Conservation (phyloP, 306 rosid genomes). For the Gynostemma pentaphyllum region DNA sequence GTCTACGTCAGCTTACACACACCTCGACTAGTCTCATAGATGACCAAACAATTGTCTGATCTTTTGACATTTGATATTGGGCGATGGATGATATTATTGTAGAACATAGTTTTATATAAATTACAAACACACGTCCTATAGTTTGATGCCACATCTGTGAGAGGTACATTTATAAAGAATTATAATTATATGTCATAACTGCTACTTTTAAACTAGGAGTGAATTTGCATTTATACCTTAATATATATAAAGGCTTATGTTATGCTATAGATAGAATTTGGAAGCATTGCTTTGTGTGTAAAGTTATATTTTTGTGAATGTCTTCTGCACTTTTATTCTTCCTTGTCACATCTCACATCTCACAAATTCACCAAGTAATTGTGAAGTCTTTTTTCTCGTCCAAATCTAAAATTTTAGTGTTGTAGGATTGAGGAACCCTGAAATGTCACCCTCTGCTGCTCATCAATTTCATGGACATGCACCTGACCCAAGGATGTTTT, state of each 20-base stretch:
- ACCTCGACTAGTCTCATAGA: too few relatives aligned
- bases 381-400: constrained; percentile 12
- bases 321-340: background rate
- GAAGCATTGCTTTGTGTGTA: background rate
- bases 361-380: background rate
- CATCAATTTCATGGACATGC: constrained; percentile 31
- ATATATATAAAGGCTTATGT: background rate
- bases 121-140: too few relatives aligned
- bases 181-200: background rate
- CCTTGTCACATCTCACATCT: background rate
- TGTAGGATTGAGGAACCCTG: constrained; percentile 40
- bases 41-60: too few relatives aligned
- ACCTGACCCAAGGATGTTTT: constrained; percentile 21
- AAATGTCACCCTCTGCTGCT: constrained; percentile 24
- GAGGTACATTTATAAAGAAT: background rate
- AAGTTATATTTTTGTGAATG: constrained; percentile 1
- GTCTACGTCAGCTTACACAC: too few relatives aligned
- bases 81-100: too few relatives aligned
- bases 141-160: background rate
- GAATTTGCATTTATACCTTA: background rate
- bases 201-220: background rate
- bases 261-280: background rate
- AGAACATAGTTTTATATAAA: too few relatives aligned
- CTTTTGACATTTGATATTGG: too few relatives aligned
- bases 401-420: constrained; percentile 12